Conservation (phyloP, 2,329 filamentous ascomycete species). For the Stachybotrys chartarum region DNA sequence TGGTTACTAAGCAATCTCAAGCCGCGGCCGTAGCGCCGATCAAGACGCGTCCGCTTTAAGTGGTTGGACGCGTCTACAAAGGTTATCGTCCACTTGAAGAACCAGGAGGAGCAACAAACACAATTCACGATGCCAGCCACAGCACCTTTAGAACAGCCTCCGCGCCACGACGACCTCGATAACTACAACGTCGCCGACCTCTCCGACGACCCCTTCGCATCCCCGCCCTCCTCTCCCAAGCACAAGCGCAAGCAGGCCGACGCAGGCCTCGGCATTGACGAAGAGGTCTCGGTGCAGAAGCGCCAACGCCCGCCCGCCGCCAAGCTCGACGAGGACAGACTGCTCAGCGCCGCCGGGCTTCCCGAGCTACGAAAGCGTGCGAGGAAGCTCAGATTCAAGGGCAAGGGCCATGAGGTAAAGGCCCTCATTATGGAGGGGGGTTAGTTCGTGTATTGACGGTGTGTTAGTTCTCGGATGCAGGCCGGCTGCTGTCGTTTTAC, state of each 20-base stretch:
- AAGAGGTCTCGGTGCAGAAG: conserved; percentile 77
- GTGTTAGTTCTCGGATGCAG: conserved; percentile 71
- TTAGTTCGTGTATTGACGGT: conserved; percentile 1
- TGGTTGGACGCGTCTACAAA: conserved; percentile 8
- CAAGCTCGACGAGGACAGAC: conserved; percentile 79
- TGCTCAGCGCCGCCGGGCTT: conserved; percentile 80
- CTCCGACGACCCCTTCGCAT: conserved; percentile 38
- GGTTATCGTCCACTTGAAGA: not conserved
- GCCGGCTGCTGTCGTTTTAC: conserved; percentile 78
- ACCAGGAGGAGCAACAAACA: not conserved
- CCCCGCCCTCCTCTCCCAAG: conserved; percentile 35
- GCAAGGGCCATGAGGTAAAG: conserved; percentile 82
- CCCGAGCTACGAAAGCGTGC: conserved; percentile 70
- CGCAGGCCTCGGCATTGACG: conserved; percentile 67
- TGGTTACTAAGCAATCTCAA: not conserved
- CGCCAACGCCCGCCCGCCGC: conserved; percentile 64
- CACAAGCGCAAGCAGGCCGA: conserved; percentile 40
- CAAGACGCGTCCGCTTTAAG: not conserved
- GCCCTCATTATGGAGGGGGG: no score
- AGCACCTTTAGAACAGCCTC: conserved; percentile 7
- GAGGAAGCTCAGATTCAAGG: conserved; percentile 70
- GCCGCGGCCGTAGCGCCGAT: not conserved
- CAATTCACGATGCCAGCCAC: conserved; percentile 13
- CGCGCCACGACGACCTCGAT: conserved; percentile 57
- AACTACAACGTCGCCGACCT: conserved; percentile 63